Base-by-base conservation (phyloP, 2,329 filamentous ascomycete genomes). In the Xylaria multiplex region DNA sequence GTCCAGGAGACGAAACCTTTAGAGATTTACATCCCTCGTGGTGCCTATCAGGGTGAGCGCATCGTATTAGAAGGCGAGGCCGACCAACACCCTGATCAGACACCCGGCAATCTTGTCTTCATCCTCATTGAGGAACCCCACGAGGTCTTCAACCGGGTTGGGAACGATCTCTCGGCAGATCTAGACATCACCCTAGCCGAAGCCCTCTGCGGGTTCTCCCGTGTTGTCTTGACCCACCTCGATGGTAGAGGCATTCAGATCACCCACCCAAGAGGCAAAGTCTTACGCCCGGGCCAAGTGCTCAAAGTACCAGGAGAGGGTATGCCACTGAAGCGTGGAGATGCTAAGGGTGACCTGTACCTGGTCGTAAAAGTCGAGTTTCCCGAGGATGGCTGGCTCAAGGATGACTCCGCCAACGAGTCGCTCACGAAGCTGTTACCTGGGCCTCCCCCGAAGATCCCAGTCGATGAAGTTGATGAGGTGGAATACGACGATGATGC, bases 1-100 rank as follows among this genome's bases (percentile, higher is more conserved):
- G 88, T 89, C 50, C 91, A 93, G 74, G 92, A 96, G 80, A 96
- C 92, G 80, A 99, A 98, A 83, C 92, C 95, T 3, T 84, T 99
- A 67, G 96, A 99, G 81, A 90, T 99, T 59, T 98, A 98, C 82
- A 97, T 99, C 66, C 93, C 95, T 9, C 89, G 92, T 59, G 95
- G 95, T 53, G 91, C 91, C 45, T 88, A 88, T 83, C 90, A 97
- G 78, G 94, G 94, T 70, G 95, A 99, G 76, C 89, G 89, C 71
- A 97, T 99, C 74, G 88, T 94, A 9, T 84, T 99, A 4, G 91
- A 96, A 77, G 95, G 95, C 66, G 96, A 99, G 80, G 96, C 95
- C 37, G 96, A 99, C 76, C 95, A 99, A 80, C 83, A 90, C 49
- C 95, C 95, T 0, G 93, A 94, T 74, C 91, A 95, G 77, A 91